A percentile compares a stretch with the other conserved stretches of the same genome.
Evolutionary conservation across 768 basidiomycete genomes (phyloP).

Genomic region (Antrodiella citrinella): DNA sequence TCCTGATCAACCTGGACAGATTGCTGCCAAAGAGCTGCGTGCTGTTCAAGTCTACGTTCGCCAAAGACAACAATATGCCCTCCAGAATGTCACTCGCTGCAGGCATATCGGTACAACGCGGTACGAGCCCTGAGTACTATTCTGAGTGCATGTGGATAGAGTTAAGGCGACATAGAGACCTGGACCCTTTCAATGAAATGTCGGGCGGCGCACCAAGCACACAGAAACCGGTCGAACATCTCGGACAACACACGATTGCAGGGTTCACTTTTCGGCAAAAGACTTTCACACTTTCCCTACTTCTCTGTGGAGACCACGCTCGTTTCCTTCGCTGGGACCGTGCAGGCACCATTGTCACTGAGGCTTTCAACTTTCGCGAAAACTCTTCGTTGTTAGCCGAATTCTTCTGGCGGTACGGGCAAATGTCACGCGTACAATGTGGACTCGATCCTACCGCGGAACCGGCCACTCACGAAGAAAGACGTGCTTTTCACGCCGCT

Average conservation of each 20-base stretch:
- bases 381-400: background rate
- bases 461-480: background rate
- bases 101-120: background rate
- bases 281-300: background rate
- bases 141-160: background rate
- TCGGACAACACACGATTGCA: background rate
- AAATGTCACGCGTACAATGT: background rate
- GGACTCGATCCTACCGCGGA: conserved; percentile 4
- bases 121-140: background rate
- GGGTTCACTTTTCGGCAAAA: background rate
- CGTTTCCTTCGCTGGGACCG: conserved; percentile 6
- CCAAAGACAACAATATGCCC: background rate
- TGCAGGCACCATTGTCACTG: background rate
- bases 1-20: background rate
- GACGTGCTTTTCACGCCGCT: background rate
- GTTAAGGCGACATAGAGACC: background rate
- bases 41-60: background rate
- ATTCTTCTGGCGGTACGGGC: conserved; percentile 3
- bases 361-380: background rate
- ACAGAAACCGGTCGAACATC: background rate
- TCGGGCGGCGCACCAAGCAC: too few relatives aligned
- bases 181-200: background rate
- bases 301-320: background rate
- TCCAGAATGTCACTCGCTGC: background rate
- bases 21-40: background rate